Evolutionary conservation across 176 grass and related monocot genomes (phyloP).

Genomic region (Phyllostachys edulis): DNA sequence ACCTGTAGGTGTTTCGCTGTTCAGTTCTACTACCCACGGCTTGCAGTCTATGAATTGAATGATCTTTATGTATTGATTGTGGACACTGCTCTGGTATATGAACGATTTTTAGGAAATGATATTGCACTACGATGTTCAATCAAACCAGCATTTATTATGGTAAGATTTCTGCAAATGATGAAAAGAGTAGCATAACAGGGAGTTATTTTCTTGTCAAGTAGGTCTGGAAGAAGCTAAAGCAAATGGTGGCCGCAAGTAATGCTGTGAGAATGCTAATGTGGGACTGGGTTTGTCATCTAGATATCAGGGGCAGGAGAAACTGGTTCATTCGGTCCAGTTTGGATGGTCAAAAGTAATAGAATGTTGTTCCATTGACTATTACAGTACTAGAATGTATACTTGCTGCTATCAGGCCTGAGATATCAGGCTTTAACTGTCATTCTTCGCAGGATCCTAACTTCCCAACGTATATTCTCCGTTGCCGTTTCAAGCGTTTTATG

Average conservation of each 20-base stretch:
- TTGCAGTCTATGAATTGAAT: not conserved
- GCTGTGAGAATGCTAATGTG: not conserved
- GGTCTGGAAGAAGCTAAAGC: not conserved
- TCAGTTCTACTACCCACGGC: not conserved
- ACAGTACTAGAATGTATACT: not conserved
- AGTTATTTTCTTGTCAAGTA: not conserved
- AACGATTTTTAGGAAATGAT: not conserved
- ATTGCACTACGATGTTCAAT: not conserved
- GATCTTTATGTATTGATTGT: not conserved
- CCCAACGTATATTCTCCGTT: not conserved
- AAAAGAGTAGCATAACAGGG: not conserved
- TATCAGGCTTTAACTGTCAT: not conserved
- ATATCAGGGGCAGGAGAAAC: not conserved
- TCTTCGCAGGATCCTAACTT: not conserved
- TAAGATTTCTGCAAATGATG: not conserved
- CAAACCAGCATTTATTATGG: not conserved
- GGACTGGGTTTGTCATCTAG: not conserved
- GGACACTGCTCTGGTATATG: slow-evolving; percentile 8
- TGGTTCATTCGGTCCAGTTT: not conserved
- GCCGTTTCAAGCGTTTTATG: not conserved
- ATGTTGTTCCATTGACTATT: not conserved
- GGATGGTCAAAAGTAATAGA: not conserved
- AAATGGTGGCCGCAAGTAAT: not conserved
- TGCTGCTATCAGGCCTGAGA: not conserved
- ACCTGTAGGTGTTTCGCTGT: not conserved